Evolutionary conservation across 1,139 yeast species (phyloP), one percentile per base, ranked within the genome.

Genomic region (Pichia sp.): DNA sequence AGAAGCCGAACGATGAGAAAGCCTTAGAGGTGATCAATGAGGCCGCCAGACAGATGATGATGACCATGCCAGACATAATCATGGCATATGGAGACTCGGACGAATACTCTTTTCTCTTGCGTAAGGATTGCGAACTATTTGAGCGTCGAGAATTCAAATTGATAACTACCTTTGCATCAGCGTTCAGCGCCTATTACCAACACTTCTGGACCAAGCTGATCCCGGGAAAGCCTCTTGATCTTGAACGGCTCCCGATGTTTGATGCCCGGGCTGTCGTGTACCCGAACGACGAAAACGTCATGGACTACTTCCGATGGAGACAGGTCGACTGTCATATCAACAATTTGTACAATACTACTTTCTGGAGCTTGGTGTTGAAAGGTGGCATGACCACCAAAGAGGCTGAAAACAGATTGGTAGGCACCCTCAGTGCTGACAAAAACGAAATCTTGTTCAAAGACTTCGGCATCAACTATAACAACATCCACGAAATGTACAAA

Each of bases 251-350:
- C 50, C 99, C 99, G 0, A 84, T 87, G 38, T 93, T 93, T 70
- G 99, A 93, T 71, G 91, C 95, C 0, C 74, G 99, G 48, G 95
- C 95, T 1, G 95, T 93, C 12, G 73, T 83, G 2, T 93, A 93
- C 64, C 99, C 99, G 0, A 81, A 79, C 55, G 63, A 74, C 31
- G 65, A 73, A 9, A 73, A 76, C 1, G 76, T 92, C 2, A 75
- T 88, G 53, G 98, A 93, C 68, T 95, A 95, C 67, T 80, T 95
- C 60, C 74, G 87, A 54, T 95, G 99, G 99, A 77, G 99, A 63
- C 98, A 90, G 67, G 99, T 87, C 1, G 99, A 93, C 67, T 93
- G 99, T 55, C 99, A 93, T 71, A 93, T 93, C 55, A 93, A 93
- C 68, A 93, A 93, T 67, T 72, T 95, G 59, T 95, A 92, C 74